Base-by-base conservation (phyloP, 1,284 basidiomycete species). In the Trichosporon inkin region DNA sequence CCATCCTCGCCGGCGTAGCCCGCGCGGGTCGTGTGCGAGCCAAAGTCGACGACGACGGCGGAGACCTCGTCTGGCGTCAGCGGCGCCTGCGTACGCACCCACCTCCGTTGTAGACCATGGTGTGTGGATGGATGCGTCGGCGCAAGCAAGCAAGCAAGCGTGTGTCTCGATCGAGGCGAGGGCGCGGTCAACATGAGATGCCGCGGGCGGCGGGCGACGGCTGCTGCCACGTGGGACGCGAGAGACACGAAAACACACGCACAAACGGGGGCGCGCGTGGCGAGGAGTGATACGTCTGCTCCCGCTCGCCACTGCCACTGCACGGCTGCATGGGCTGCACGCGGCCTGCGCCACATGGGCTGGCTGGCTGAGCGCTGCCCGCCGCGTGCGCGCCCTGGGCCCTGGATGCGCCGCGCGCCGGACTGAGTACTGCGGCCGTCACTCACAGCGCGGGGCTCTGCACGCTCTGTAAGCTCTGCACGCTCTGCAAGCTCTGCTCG, bases 1-100 rank as follows among this genome's bases (percentile, higher is more conserved):
- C 90, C 86, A 74, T 99, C 96, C 78, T 99, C 95, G 54, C 96
- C 96, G 16, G 96, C 95, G 77, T 95, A 96, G 52, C 96, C 96
- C 20, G 91, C 92, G 71, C 95, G 88, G 61, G 93, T 82, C 17
- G 91, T 88, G 52, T 90, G 89, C 38, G 90, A 84, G 52, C 96
- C 96, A 72, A 97, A 89, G 80, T 99, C 96, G 57, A 99, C 81
- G 38, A 99, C 96, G 58, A 99, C 82, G 20, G 95, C 96, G 54
- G 92, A 90, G 51, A 99, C 93, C 62, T 79, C 76, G 65, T 79
- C 77, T 79, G 61, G 0, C 28, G 53, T 61, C 13, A 58, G 53
- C 56, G 36, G 13, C 13, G 34, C 20, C 6, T 20, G 41, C 16
- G 38, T 28, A 37, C 58, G 6, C 10, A 36, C 72, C 41, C 55